Evolutionary conservation across 805 yeast genomes (phyloP).

Genomic region (Monosporozyma solicola): DNA sequence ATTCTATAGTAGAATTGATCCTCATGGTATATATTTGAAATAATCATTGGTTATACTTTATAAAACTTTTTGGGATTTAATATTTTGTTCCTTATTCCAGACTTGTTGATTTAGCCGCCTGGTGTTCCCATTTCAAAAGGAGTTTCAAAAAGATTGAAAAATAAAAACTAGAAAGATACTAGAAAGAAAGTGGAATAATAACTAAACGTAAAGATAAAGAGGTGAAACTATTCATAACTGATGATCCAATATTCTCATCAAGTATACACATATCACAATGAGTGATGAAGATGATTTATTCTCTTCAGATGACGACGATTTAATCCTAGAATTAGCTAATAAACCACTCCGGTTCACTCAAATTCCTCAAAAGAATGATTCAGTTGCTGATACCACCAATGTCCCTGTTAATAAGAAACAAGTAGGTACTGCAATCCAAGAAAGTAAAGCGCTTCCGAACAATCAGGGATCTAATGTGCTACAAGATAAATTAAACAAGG

Average conservation of each 20-base stretch:
- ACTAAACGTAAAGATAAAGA: background rate
- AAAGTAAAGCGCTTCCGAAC: background rate
- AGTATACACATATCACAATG: background rate
- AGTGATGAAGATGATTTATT: background rate
- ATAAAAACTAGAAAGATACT: background rate
- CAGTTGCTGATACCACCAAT: background rate
- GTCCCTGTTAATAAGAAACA: background rate
- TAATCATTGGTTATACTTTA: too few species aligned
- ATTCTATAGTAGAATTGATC: too few species aligned
- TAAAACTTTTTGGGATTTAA: background rate
- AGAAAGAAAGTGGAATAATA: background rate
- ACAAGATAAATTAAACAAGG: constrained; percentile 34
- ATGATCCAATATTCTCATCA: background rate
- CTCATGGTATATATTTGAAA: too few species aligned
- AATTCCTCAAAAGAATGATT: background rate
- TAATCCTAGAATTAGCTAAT: constrained; percentile 40
- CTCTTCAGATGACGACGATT: constrained; percentile 32
- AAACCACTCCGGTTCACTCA: constrained; percentile 27
- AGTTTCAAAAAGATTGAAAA: background rate
- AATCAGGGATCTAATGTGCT: background rate
- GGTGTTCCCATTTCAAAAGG: background rate
- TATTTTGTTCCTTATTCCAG: background rate
- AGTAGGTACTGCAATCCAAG: background rate
- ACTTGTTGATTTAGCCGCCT: background rate
- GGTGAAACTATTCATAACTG: background rate